Conservation (phyloP, 2,329 filamentous ascomycete genomes). For the Chrysoporthe austroafricana region DNA sequence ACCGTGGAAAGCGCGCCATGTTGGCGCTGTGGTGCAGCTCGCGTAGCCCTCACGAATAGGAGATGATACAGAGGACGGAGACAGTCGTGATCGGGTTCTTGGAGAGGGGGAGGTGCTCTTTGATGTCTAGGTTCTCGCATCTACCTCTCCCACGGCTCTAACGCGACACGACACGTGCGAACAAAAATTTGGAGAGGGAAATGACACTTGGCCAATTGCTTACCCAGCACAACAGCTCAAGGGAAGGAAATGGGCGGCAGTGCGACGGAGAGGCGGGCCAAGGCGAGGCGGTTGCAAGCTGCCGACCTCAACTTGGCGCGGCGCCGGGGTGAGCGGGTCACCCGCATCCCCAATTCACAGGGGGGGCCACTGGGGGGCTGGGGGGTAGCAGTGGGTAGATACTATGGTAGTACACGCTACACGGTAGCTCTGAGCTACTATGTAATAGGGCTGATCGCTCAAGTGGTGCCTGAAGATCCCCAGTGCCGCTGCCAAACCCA, state of each 20-base stretch:
- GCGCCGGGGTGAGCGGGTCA: constrained; percentile 2
- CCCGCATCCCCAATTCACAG: not conserved
- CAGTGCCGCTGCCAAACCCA: not conserved
- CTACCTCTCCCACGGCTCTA: constrained; percentile 23
- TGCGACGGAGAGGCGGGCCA: constrained; percentile 3
- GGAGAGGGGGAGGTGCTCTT: not conserved
- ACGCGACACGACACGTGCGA: not conserved
- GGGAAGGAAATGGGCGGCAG: constrained; percentile 4
- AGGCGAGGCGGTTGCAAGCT: constrained; percentile 14
- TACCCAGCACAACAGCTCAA: not conserved
- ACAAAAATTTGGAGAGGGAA: not conserved
- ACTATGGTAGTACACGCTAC: not conserved
- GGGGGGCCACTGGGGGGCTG: not conserved
- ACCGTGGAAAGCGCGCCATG: constrained; percentile 66
- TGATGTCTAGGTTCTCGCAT: constrained; percentile 11
- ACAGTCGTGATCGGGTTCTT: constrained; percentile 5
- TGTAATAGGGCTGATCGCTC: not conserved
- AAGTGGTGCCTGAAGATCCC: constrained; percentile 7
- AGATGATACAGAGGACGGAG: not conserved
- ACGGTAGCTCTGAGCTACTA: not conserved
- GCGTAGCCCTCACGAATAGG: constrained; percentile 3
- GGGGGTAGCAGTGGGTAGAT: too few relatives aligned
- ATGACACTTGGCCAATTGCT: constrained; percentile 4
- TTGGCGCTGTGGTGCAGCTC: constrained; percentile 20
- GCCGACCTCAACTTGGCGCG: constrained; percentile 15